A percentile compares a stretch with the other conserved stretches of the same genome.
Conservation (phyloP, 208 protist genomes). For the Sergeia podlipaevii region DNA sequence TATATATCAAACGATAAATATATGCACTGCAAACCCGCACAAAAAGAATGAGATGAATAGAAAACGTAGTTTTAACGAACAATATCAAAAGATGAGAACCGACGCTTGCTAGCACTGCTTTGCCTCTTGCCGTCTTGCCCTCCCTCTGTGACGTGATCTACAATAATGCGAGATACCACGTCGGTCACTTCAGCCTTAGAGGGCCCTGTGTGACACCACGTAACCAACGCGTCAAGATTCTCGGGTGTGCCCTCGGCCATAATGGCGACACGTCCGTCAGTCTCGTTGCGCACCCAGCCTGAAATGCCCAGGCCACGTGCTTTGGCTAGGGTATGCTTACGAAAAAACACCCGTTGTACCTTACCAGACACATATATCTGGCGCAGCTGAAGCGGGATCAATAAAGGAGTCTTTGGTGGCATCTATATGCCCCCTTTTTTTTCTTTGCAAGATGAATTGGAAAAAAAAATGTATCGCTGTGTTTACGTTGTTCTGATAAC, state of each 20-base stretch:
- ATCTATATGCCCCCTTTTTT: not conserved
- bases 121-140: no score
- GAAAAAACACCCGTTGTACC: conserved; percentile 90
- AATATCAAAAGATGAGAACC: no score
- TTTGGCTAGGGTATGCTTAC: conserved; percentile 66
- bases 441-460: not conserved
- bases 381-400: conserved; percentile 9
- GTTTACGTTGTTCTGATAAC: no score
- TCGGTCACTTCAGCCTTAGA: conserved; percentile 52
- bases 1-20: no score
- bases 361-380: conserved; percentile 72
- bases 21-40: no score
- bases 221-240: conserved; percentile 37
- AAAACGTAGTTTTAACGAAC: no score
- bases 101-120: no score
- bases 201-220: conserved; percentile 76
- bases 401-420: no score
- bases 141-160: no score
- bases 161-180: conserved; percentile 12
- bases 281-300: conserved; percentile 80
- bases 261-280: conserved; percentile 73
- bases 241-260: conserved; percentile 52
- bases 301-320: conserved; percentile 47
- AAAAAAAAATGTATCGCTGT: no score
- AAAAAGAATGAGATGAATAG: no score